A percentile compares a stretch with the other conserved stretches of the same genome.
phyloP scores from a whole-genome alignment of 768 basidiomycete genomes.

The Tubosaeta brunneosetosa region DNA sequence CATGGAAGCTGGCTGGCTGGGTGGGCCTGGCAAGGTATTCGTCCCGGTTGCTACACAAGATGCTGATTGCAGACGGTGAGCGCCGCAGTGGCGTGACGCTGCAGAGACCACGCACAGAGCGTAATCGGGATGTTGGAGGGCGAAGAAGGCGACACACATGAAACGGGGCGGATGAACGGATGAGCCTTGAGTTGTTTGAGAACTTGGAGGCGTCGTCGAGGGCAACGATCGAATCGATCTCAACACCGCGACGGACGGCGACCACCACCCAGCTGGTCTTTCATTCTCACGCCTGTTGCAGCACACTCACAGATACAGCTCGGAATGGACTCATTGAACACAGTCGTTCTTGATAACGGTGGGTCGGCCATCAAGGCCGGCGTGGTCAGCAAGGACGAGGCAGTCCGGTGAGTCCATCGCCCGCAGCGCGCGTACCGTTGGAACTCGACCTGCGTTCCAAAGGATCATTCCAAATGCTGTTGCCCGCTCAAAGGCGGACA shows the following conservation, averaged over 20 bases:
- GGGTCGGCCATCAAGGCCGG: constrained; percentile 80
- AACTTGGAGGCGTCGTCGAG: neutral
- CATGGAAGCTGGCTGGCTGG: constrained; percentile 59
- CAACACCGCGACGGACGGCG: constrained; percentile 3
- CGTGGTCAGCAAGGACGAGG: constrained; percentile 33
- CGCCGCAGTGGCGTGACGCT: neutral
- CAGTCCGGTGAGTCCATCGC: constrained; percentile 20
- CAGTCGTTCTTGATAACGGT: constrained; percentile 84
- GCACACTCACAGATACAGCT: neutral
- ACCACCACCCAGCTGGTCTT: neutral
- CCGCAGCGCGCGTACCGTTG: neutral
- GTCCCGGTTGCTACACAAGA: constrained; percentile 74
- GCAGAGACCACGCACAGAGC: constrained; percentile 50
- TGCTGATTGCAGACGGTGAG: constrained; percentile 36
- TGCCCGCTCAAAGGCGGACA: constrained; percentile 80
- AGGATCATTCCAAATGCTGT: constrained; percentile 81
- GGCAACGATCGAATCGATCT: neutral
- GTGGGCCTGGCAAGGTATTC: constrained; percentile 69
- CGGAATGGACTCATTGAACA: constrained; percentile 14
- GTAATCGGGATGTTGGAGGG: constrained; percentile 71
- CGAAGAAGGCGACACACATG: constrained; percentile 73
- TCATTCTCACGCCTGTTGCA: constrained; percentile 16
- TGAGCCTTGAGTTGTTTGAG: neutral
- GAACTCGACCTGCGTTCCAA: constrained; percentile 2
- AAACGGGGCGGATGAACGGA: neutral